Percentiles rank a stretch among this genome's conserved stretches.
Evolutionary conservation across 108 stramenopile species (phyloP).

Genomic region (Asterionellopsis glacialis): DNA sequence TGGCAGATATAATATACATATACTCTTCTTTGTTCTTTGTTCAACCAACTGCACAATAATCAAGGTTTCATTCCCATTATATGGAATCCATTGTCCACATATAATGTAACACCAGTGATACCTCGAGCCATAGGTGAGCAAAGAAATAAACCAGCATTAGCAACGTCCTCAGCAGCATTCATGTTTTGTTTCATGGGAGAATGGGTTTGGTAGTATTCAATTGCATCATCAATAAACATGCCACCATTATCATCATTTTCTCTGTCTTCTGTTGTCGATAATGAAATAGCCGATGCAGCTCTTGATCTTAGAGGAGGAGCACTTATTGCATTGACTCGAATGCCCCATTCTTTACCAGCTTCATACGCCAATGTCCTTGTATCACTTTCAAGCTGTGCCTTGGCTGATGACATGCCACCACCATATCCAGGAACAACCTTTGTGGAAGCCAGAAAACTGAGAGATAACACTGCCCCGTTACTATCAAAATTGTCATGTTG

Average conservation of each 20-base stretch:
- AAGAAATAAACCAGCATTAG: slow-evolving; percentile 89
- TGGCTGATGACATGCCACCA: slow-evolving; percentile 96
- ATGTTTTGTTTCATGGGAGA: slow-evolving; percentile 92
- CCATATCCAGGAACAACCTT: slow-evolving; percentile 98
- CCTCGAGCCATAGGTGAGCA: slow-evolving; percentile 85
- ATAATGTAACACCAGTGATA: slow-evolving; percentile 91
- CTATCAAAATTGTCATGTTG: slow-evolving; percentile 21
- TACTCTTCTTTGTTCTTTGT: no score
- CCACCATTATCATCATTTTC: slow-evolving; percentile 87
- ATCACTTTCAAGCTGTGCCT: slow-evolving; percentile 96
- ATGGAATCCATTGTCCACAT: slow-evolving; percentile 90
- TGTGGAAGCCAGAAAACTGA: slow-evolving; percentile 97
- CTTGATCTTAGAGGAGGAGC: slow-evolving; percentile 96
- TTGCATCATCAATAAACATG: slow-evolving; percentile 98
- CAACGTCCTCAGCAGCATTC: slow-evolving; percentile 97
- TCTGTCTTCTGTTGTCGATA: neutral
- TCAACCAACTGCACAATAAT: no score
- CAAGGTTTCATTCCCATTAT: slow-evolving; percentile 87
- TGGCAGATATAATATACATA: no score
- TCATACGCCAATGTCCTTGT: slow-evolving; percentile 96
- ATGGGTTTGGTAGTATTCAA: slow-evolving; percentile 96
- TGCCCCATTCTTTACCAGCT: slow-evolving; percentile 90
- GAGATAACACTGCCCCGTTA: slow-evolving; percentile 85
- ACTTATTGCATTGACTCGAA: slow-evolving; percentile 95
- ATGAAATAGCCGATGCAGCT: slow-evolving; percentile 84